A percentile compares a stretch with the other conserved stretches of the same genome.
Evolutionary conservation across 345 rosid genomes (phyloP).

Genomic region (Hibiscus trionum): DNA sequence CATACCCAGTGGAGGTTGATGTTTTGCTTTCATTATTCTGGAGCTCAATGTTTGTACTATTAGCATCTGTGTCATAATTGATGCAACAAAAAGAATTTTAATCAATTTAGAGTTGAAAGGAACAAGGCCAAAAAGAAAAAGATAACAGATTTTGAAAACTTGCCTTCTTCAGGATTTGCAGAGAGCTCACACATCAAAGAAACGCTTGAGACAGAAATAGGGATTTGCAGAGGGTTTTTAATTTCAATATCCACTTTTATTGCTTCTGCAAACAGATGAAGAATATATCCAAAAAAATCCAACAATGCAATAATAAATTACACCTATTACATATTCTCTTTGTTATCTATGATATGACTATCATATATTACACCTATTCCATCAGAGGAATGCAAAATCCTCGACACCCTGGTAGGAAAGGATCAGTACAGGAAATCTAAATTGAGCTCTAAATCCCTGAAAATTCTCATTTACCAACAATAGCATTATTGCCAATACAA

Average conservation of each 20-base stretch:
- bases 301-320: slow-evolving; percentile 6
- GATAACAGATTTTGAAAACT: slow-evolving; percentile 22
- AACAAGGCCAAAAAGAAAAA: slow-evolving; percentile 14
- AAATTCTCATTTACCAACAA: neutral
- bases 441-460: neutral
- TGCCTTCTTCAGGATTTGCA: slow-evolving; percentile 62
- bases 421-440: neutral
- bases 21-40: slow-evolving; percentile 31
- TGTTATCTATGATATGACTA: neutral
- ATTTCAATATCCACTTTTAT: slow-evolving; percentile 69
- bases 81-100: slow-evolving; percentile 1
- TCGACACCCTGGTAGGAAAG: neutral
- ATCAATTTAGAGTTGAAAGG: neutral
- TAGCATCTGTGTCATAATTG: slow-evolving; percentile 35
- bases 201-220: slow-evolving; percentile 60
- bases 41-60: slow-evolving; percentile 35
- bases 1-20: slow-evolving; percentile 35
- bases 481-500: neutral
- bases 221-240: slow-evolving; percentile 71
- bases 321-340: neutral
- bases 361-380: neutral
- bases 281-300: neutral
- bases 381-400: neutral
- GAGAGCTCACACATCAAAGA: slow-evolving; percentile 75
- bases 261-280: slow-evolving; percentile 49